Evolutionary conservation across 495 filamentous ascomycete genomes (phyloP), one percentile per base, ranked within the genome.

Genomic region (Apodospora peruviana): DNA sequence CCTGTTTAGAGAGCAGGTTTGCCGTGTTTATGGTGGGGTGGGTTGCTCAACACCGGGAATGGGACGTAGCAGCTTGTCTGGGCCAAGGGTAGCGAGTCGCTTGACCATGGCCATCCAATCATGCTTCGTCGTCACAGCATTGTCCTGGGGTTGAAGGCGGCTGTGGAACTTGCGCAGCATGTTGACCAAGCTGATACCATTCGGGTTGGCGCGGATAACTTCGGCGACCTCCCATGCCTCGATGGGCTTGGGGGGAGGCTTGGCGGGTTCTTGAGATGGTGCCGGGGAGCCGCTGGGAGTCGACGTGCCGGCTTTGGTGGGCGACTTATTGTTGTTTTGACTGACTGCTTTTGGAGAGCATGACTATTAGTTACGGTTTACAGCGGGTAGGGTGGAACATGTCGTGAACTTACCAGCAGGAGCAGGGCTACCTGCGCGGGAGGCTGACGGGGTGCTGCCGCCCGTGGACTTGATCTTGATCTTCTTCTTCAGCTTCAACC

Each of bases 141-240:
- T 71, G 3, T 78, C 78, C n/a, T n/a, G n/a, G n/a, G n/a, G n/a
- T n/a, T n/a, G n/a, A 36, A 87, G 69, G 11, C 83, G 77, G 34
- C 68, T 64, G 11, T 77, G 72, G 66, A 91, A 93, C 12, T 71
- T 67, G 16, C 68, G 76, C 20, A 89, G 65, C 14, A 93, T 65
- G 2, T 76, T 72, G 21, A 67, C 71, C 42, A 90, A 82, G 12
- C 17, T 39, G 34, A 50, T 55, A 22, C 47, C 88, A 1, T 68
- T 58, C 2, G 37, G 27, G 7, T 46, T 42, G 1, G 78, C 78
- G 4, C 79, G 76, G 55, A 84, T 70, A 45, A 93, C 50, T 21
- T 53, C 44, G 23, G 48, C 7, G 78, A 95, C 84, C 61, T 94
- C 90, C n/a, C 77, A 47, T 4, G 78, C 68, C 41, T 58, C 52